phyloP scores from a whole-genome alignment of 2,329 filamentous ascomycete species.

The Cladobotryum mycophilum region DNA sequence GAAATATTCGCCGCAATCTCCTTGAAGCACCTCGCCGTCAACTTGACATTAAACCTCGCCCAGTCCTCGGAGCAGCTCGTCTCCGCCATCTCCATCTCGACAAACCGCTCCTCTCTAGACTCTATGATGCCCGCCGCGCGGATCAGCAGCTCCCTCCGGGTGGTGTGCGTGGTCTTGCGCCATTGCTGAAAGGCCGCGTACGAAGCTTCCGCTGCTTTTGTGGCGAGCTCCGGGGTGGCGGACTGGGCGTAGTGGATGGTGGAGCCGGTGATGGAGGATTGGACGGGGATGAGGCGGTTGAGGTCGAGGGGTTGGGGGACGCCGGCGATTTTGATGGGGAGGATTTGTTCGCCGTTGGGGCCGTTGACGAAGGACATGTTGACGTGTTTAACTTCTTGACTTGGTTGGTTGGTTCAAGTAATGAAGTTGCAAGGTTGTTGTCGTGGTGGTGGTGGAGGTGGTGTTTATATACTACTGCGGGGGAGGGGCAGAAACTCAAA shows the following conservation, averaged over 20 bases:
- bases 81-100: constrained; percentile 50
- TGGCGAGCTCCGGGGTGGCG: constrained; percentile 49
- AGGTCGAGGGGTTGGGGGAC: not conserved
- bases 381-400: not conserved
- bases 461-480: not conserved
- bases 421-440: too few relatives aligned
- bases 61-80: constrained; percentile 35
- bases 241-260: constrained; percentile 6
- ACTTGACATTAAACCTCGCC: constrained; percentile 33
- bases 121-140: constrained; percentile 61
- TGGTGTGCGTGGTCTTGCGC: constrained; percentile 53
- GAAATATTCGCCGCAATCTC: constrained; percentile 39
- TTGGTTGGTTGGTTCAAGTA: not conserved
- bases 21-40: constrained; percentile 31
- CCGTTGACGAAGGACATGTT: constrained; percentile 6
- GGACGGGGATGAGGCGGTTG: constrained; percentile 1
- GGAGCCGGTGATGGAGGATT: not conserved
- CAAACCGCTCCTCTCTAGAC: constrained; percentile 54
- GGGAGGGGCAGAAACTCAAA: not conserved
- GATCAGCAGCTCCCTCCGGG: constrained; percentile 63
- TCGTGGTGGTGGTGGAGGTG: not conserved
- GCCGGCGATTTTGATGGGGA: constrained; percentile 6
- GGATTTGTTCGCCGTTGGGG: constrained; percentile 6
- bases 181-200: constrained; percentile 62
- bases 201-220: constrained; percentile 48